A percentile compares a stretch with the other conserved stretches of the same genome.
Conservation (phyloP, 176 grass and related monocot genomes). For the Pharus latifolius region DNA sequence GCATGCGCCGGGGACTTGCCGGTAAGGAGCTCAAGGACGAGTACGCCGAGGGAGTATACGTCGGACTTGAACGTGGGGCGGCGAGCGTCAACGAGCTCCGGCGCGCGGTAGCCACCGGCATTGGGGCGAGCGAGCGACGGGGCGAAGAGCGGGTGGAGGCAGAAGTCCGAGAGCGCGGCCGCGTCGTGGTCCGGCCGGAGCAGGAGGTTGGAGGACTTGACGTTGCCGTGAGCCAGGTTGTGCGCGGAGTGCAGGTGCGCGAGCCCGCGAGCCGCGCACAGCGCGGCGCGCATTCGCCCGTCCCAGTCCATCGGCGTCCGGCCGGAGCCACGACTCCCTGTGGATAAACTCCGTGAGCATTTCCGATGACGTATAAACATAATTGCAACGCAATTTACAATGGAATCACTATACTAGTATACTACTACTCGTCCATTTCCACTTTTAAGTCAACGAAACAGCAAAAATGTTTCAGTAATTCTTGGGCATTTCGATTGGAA, state of each 20-base stretch:
- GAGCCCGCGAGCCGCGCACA: slow-evolving; percentile 42
- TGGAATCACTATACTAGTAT: background rate
- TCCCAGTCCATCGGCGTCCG: slow-evolving; percentile 58
- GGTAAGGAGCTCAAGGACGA: slow-evolving; percentile 73
- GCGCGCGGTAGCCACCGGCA: slow-evolving; percentile 51
- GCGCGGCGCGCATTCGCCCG: slow-evolving; percentile 34
- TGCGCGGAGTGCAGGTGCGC: slow-evolving; percentile 40
- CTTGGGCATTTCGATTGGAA: no score
- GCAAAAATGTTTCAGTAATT: background rate
- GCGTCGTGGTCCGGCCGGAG: slow-evolving; percentile 39
- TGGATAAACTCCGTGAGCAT: background rate
- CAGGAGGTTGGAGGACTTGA: slow-evolving; percentile 65
- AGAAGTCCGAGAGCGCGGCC: slow-evolving; percentile 41
- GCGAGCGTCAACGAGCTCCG: slow-evolving; percentile 57
- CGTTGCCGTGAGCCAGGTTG: slow-evolving; percentile 34
- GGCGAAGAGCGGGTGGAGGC: slow-evolving; percentile 43
- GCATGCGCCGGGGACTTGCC: slow-evolving; percentile 41
- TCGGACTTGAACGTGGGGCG: slow-evolving; percentile 65
- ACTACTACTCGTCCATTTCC: no score
- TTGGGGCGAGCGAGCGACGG: slow-evolving; percentile 13
- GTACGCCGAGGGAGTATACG: slow-evolving; percentile 75
- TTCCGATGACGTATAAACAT: background rate
- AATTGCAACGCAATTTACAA: background rate
- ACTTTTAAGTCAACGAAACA: background rate
- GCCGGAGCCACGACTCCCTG: slow-evolving; percentile 57